Evolutionary conservation across 2,329 filamentous ascomycete genomes (phyloP).

Genomic region (Ambrosiella xylebori): DNA sequence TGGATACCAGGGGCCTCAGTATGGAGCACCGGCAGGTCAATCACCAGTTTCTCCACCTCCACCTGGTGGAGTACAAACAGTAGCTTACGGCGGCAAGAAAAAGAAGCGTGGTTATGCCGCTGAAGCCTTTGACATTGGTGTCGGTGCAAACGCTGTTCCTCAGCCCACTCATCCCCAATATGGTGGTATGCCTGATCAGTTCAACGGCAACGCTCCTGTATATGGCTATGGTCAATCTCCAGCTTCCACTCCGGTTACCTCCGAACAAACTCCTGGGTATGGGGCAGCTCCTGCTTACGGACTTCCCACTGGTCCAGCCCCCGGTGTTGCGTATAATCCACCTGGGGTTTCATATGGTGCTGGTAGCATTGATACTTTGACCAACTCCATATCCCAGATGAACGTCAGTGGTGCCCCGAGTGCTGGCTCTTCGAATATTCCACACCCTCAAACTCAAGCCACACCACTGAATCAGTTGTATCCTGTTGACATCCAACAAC

Average conservation of each 20-base stretch:
- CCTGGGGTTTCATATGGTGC: conserved; percentile 46
- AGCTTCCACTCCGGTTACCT: conserved; percentile 20
- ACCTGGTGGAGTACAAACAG: conserved; percentile 13
- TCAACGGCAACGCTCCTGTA: conserved; percentile 29
- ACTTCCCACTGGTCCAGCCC: conserved; percentile 17
- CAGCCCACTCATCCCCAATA: conserved; percentile 24
- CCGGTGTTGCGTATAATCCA: conserved; percentile 46
- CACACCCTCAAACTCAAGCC: conserved; percentile 27
- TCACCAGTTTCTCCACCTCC: conserved; percentile 16
- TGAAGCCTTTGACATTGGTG: conserved; percentile 83
- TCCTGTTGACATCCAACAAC: conserved; percentile 76
- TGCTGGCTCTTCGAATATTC: conserved; percentile 29
- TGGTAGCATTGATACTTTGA: conserved; percentile 51
- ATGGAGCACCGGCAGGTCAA: conserved; percentile 20
- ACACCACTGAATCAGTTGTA: conserved; percentile 64
- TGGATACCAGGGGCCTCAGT: conserved; percentile 31
- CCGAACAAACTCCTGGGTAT: conserved; percentile 19
- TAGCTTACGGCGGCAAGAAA: conserved; percentile 39
- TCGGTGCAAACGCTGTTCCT: conserved; percentile 56
- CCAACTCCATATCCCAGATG: conserved; percentile 74
- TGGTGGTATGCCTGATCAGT: conserved; percentile 32
- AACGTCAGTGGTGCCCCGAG: conserved; percentile 43
- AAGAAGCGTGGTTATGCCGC: conserved; percentile 94
- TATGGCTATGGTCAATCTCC: conserved; percentile 42
- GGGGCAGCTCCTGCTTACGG: conserved; percentile 28